These are phyloP conservation scores for Vitis cinerea DNA, from an alignment of 164 flowering plant species.

Conservation along the genomic window DNA sequence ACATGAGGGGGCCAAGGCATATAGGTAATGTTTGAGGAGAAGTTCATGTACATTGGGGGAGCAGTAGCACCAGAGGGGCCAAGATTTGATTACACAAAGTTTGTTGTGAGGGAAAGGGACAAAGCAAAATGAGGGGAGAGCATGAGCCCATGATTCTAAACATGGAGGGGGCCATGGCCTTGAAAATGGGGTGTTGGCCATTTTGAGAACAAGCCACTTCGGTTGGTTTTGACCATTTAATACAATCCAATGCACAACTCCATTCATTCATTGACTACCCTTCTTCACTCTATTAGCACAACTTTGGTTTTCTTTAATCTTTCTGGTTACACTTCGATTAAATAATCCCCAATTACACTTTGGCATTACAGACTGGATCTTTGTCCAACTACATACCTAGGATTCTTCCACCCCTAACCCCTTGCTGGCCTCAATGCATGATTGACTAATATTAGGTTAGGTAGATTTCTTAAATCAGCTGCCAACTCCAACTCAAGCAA, in stretches of 20 bases:
- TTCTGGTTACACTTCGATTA: too few relatives aligned
- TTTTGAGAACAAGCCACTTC: constrained; percentile 18
- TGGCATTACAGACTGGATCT: constrained; percentile 15
- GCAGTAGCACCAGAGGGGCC: too few relatives aligned
- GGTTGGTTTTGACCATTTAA: constrained; percentile 6
- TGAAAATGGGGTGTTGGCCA: constrained; percentile 27
- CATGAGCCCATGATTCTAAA: constrained; percentile 21
- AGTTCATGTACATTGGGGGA: too few relatives aligned
- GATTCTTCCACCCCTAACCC: background rate
- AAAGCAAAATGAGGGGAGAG: background rate
- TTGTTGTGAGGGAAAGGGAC: constrained; percentile 17
- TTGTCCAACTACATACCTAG: constrained; percentile 14
- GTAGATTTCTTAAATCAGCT: background rate
- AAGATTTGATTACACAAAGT: too few relatives aligned
- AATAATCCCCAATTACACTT: background rate
- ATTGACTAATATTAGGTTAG: background rate
- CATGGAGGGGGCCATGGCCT: constrained; percentile 16
- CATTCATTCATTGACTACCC: background rate
- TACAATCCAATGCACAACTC: background rate
- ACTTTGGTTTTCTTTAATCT: background rate
- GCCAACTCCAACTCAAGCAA: background rate
- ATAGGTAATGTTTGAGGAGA: background rate
- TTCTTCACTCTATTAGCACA: background rate
- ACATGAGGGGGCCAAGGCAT: background rate
- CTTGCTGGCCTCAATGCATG: constrained; percentile 6